Conservation (phyloP, 1,284 basidiomycete species). For the Ganoderma meredithae region DNA sequence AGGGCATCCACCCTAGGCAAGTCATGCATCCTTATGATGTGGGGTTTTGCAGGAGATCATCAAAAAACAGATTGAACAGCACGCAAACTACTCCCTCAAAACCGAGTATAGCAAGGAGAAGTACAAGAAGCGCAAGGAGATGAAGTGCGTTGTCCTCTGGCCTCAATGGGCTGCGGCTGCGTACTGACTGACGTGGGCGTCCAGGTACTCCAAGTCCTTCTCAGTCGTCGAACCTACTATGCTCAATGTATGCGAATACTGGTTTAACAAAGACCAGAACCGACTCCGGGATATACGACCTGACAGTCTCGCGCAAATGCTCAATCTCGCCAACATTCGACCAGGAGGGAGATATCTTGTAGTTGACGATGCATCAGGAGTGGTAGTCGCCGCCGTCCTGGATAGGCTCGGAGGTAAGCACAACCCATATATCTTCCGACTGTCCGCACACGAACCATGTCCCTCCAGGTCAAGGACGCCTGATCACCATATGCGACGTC, state of each 20-base stretch:
- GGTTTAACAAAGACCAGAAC: constrained; percentile 83
- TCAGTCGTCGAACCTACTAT: constrained; percentile 89
- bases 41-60: constrained; percentile 81
- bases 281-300: constrained; percentile 87
- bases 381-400: constrained; percentile 87
- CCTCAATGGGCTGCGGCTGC: background rate
- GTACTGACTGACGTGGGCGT: constrained; percentile 2
- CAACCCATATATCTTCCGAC: background rate
- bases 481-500: constrained; percentile 89
- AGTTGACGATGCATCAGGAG: constrained; percentile 91
- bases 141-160: constrained; percentile 70
- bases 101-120: constrained; percentile 98
- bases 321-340: constrained; percentile 84
- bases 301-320: constrained; percentile 90
- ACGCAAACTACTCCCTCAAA: constrained; percentile 90
- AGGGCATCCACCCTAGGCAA: constrained; percentile 4
- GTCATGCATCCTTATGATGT: constrained; percentile 13
- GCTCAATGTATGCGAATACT: constrained; percentile 90
- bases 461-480: constrained; percentile 72
- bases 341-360: constrained; percentile 90
- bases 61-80: constrained; percentile 89
- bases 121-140: constrained; percentile 93
- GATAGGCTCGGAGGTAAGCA: constrained; percentile 84
- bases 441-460: background rate
- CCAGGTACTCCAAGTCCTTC: constrained; percentile 89